Base-by-base conservation (phyloP, 2,329 filamentous ascomycete genomes). In the Elsinoe australis region DNA sequence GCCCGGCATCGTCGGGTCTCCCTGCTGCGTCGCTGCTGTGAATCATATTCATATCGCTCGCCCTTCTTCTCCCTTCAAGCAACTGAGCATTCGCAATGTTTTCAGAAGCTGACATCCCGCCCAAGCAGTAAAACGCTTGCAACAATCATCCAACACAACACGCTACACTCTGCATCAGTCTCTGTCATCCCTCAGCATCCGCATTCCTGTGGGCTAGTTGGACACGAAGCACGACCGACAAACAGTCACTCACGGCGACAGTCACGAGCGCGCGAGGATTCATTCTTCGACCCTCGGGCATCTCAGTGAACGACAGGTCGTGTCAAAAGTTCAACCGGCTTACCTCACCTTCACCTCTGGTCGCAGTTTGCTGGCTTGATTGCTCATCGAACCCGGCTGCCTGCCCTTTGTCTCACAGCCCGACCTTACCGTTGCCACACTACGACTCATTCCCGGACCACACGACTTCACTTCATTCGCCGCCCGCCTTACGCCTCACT, bases 351-450 rank as follows among this genome's bases (percentile, higher is more conserved):
- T 31, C 31, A 35, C 12, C 32, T 14, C 14, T 17, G 33, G 14
- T 18, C 33, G 21, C 17, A 22, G 32, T 48, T 36, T 34, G 45
- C 33, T 34, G 19, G 45, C 45, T 48, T 48, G 45, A 48, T 39
- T 48, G 45, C 45, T 48, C 45, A 48, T 48, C 45, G 45, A 38
- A 36, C 44, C 44, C 29, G 29, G 45, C 33, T 48, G 45, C 45
- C 45, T 48, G 32, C 34, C 28, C 31, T 38, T 31, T 48, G 31
- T 47, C 44, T 47, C 44, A 36, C 44, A 34, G 32, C 44, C 44
- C 22, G 32, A 47, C 44, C 35, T 28, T 47, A 47, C 44, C 44
- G 32, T 47, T 36, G 29, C 44, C 44, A 34, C 44, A 19, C 44
- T 18, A 32, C 12, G 28, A 32, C 24, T 32, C 28, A 29, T 19